Evolutionary conservation across 495 filamentous ascomycete genomes (phyloP).

Genomic region (Penicillium coffeae): DNA sequence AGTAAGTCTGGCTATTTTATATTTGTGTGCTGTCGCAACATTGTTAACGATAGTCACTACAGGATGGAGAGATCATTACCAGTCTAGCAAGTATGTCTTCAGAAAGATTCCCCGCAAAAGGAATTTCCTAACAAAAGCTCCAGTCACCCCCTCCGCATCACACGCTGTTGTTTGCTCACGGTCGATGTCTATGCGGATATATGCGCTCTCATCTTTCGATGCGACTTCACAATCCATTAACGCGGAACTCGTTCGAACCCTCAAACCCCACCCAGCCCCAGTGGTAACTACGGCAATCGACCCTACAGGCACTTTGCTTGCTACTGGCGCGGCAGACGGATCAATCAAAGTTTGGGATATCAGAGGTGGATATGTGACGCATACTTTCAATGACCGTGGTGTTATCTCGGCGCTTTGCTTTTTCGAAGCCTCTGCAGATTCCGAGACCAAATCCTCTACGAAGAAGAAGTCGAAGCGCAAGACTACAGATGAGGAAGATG

Average conservation of each 20-base stretch:
- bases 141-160: slow-evolving; percentile 82
- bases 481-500: slow-evolving; percentile 26
- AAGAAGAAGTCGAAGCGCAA: slow-evolving; percentile 41
- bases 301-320: slow-evolving; percentile 80
- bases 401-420: slow-evolving; percentile 88
- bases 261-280: slow-evolving; percentile 88
- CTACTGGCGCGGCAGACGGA: slow-evolving; percentile 88
- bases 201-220: slow-evolving; percentile 60
- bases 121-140: slow-evolving; percentile 11
- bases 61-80: slow-evolving; percentile 93
- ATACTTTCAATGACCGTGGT: slow-evolving; percentile 90
- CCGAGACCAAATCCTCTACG: slow-evolving; percentile 28
- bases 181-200: slow-evolving; percentile 91
- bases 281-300: slow-evolving; percentile 82
- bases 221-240: slow-evolving; percentile 51
- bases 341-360: slow-evolving; percentile 97
- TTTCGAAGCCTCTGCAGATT: slow-evolving; percentile 61
- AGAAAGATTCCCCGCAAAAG: not conserved
- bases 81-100: slow-evolving; percentile 66
- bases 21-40: too few relatives aligned
- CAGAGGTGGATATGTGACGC: slow-evolving; percentile 81
- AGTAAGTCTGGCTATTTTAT: slow-evolving; percentile 44
- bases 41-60: too few relatives aligned
- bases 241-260: slow-evolving; percentile 64
- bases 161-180: slow-evolving; percentile 89